These are phyloP conservation scores for Gynandropsis gynandra DNA, from an alignment of 345 rosid genomes.

Conservation along the genomic window DNA sequence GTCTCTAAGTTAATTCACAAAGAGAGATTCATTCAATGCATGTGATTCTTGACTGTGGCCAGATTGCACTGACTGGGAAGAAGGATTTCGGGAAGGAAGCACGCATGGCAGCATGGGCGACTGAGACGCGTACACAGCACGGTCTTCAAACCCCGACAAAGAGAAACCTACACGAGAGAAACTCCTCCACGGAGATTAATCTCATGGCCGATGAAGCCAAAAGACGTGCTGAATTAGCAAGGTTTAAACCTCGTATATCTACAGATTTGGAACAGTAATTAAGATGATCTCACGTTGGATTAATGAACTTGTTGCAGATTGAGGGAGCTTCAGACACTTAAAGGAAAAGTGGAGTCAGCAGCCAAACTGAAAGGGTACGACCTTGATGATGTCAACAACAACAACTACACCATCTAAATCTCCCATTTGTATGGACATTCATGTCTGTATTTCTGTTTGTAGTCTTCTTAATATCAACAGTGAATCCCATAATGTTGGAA, in stretches of 20 bases:
- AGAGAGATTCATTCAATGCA: not conserved
- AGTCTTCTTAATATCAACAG: not conserved
- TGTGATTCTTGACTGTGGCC: not conserved
- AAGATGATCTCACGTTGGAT: conserved; percentile 9
- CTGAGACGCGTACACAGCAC: conserved; percentile 30
- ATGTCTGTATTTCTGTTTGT: not conserved
- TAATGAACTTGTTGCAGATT: conserved; percentile 20
- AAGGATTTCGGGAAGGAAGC: conserved; percentile 38
- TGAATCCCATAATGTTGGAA: too few species aligned
- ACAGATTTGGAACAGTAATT: not conserved
- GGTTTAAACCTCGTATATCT: not conserved
- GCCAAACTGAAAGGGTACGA: conserved; percentile 32
- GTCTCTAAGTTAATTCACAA: not conserved
- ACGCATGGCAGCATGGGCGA: conserved; percentile 45
- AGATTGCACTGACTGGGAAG: conserved; percentile 37
- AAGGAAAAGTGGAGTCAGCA: conserved; percentile 36
- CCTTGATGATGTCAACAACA: conserved; percentile 29
- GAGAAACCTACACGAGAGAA: conserved; percentile 24
- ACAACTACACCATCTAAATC: conserved; percentile 2
- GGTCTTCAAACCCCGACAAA: conserved; percentile 32
- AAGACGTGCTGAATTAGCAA: conserved; percentile 31
- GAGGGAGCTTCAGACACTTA: conserved; percentile 37
- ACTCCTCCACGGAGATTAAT: conserved; percentile 27
- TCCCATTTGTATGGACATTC: not conserved
- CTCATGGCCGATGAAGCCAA: conserved; percentile 36